Evolutionary conservation across 805 yeast species (phyloP).

Genomic region (Nakazawaea sp.): DNA sequence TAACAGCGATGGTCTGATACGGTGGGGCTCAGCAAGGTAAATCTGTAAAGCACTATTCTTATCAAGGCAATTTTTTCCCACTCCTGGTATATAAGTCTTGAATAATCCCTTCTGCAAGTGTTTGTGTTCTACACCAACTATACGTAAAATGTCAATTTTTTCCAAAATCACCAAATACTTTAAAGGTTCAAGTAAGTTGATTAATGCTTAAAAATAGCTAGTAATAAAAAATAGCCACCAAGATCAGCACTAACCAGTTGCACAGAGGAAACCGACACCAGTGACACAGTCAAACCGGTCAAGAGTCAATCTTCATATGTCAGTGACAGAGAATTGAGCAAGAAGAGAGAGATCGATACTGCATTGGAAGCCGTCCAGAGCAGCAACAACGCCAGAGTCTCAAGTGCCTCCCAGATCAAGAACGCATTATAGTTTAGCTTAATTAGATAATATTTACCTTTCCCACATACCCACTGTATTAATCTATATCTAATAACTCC

Average conservation of each 20-base stretch:
- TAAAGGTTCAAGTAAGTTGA: neutral
- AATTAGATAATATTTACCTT: no score
- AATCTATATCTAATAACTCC: no score
- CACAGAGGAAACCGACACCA: neutral
- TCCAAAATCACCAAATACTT: neutral
- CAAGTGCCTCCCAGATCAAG: neutral
- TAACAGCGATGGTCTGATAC: no score
- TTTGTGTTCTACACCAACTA: no score
- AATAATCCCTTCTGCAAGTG: no score
- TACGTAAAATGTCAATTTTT: neutral
- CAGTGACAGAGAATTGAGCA: constrained; percentile 9
- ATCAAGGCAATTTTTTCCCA: no score
- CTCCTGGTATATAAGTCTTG: no score
- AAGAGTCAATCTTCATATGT: constrained; percentile 9
- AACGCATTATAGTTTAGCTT: constrained; percentile 3
- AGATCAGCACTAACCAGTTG: no score
- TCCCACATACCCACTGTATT: no score
- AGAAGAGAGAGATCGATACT: constrained; percentile 9
- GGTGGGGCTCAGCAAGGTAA: no score
- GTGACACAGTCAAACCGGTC: neutral
- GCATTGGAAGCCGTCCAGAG: constrained; percentile 10
- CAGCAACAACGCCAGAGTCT: neutral
- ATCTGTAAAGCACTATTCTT: no score
- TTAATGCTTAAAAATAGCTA: neutral
- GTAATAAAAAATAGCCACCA: no score